phyloP scores from a whole-genome alignment of 2,329 filamentous ascomycete genomes.

The Colletotrichum sp. region DNA sequence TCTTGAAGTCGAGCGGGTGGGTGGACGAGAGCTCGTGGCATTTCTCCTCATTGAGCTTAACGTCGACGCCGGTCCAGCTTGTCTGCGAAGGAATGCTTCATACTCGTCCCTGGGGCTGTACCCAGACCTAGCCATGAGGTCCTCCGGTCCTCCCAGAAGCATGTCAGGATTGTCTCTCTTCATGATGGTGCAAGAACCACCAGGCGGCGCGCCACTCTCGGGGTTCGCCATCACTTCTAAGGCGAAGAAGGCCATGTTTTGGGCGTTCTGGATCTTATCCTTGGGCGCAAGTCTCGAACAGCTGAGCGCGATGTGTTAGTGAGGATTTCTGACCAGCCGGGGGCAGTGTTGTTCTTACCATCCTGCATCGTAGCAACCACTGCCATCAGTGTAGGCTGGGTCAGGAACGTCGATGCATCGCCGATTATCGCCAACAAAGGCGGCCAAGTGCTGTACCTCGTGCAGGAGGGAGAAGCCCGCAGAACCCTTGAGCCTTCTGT shows the following conservation, averaged over 20 bases:
- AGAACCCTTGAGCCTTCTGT: background rate
- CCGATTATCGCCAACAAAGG: background rate
- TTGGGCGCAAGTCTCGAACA: background rate
- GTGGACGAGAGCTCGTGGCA: background rate
- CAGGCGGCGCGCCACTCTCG: background rate
- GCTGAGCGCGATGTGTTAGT: background rate
- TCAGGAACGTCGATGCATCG: background rate
- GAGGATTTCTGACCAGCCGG: fast-evolving
- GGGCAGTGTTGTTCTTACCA: background rate
- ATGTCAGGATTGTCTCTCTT: background rate
- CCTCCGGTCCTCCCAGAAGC: background rate
- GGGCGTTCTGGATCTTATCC: background rate
- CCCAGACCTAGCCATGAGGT: background rate
- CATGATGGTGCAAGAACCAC: background rate
- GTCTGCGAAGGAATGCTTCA: background rate
- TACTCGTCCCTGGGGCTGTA: background rate
- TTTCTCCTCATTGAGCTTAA: background rate
- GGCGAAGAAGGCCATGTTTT: background rate
- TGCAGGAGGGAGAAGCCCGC: background rate
- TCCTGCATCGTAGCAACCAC: background rate
- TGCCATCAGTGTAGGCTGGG: background rate
- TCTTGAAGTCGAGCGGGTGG: background rate
- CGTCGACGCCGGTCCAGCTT: background rate
- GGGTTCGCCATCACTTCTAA: background rate
- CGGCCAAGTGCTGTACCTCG: background rate